Conservation (phyloP, 2,329 filamentous ascomycete genomes). For the Teratosphaeria viscida region DNA sequence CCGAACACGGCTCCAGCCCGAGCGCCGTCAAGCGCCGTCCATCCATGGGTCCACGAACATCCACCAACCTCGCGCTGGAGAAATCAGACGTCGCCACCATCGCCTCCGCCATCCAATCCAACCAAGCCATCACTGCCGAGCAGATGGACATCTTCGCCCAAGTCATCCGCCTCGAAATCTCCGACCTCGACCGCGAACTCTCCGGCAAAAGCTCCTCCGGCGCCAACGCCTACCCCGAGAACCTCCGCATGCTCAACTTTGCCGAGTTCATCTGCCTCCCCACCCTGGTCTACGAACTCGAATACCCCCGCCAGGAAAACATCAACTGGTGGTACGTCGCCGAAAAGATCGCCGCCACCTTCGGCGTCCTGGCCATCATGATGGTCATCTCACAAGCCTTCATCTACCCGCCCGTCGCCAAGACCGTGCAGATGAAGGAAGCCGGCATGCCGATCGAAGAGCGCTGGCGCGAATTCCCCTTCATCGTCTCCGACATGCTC, state of each 20-base stretch:
- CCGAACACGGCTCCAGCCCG: neutral
- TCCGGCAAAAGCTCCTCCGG: conserved; percentile 47
- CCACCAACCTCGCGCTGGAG: conserved; percentile 36
- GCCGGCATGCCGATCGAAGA: conserved; percentile 49
- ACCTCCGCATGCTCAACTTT: conserved; percentile 47
- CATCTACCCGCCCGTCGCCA: conserved; percentile 65
- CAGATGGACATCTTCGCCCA: conserved; percentile 54
- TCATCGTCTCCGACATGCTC: conserved; percentile 62
- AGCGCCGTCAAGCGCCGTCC: conserved; percentile 19
- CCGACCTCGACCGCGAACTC: conserved; percentile 53
- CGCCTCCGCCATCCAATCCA: conserved; percentile 51
- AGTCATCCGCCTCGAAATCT: conserved; percentile 59
- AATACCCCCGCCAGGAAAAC: conserved; percentile 60
- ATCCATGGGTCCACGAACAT: conserved; percentile 28
- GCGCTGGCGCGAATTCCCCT: conserved; percentile 59
- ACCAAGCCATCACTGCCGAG: conserved; percentile 48
- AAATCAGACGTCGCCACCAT: conserved; percentile 51
- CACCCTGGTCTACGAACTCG: conserved; percentile 68
- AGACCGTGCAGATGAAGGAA: conserved; percentile 58
- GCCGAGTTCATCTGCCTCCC: conserved; percentile 66
- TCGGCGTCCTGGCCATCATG: conserved; percentile 69
- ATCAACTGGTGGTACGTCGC: conserved; percentile 67
- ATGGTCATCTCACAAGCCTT: conserved; percentile 65
- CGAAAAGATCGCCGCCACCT: conserved; percentile 59
- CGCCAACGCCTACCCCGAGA: conserved; percentile 53